Evolutionary conservation across 345 rosid species (phyloP).

Genomic region (Odontarrhena argentea): DNA sequence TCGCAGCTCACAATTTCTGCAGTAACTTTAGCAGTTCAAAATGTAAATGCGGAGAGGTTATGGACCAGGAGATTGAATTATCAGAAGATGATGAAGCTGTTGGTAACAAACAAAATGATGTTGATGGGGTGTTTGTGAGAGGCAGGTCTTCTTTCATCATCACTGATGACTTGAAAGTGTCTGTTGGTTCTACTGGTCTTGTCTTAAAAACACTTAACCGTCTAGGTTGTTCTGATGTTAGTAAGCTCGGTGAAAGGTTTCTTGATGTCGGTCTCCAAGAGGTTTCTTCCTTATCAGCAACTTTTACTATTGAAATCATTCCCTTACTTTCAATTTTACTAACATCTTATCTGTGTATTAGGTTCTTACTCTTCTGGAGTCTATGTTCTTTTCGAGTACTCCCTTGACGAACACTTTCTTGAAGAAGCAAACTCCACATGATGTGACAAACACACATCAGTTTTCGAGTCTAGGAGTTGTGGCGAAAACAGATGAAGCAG

Average conservation of each 20-base stretch:
- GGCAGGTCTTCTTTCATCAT: slow-evolving; percentile 24
- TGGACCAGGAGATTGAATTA: slow-evolving; percentile 1
- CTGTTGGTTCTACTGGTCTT: neutral
- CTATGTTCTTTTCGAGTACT: slow-evolving; percentile 19
- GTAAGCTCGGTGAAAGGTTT: slow-evolving; percentile 24
- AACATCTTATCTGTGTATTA: neutral
- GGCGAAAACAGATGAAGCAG: neutral
- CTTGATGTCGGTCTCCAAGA: slow-evolving; percentile 20
- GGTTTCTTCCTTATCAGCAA: slow-evolving; percentile 5
- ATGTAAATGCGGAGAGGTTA: slow-evolving; percentile 3
- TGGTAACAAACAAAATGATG: neutral
- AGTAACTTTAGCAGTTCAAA: slow-evolving; percentile 13
- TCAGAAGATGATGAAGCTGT: neutral
- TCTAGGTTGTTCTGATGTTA: slow-evolving; percentile 21
- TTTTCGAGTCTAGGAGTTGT: neutral
- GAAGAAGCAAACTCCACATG: slow-evolving; percentile 6
- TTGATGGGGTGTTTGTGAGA: slow-evolving; percentile 13
- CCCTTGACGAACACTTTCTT: slow-evolving; percentile 35
- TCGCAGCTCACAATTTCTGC: neutral
- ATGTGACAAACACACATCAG: neutral
- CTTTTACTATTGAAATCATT: too few species aligned
- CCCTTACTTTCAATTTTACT: neutral
- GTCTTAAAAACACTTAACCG: neutral
- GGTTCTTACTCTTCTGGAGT: slow-evolving; percentile 12
- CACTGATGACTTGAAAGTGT: slow-evolving; percentile 27